Percentiles rank a stretch among this genome's conserved stretches.
Evolutionary conservation across 331 rosid species (phyloP).

Genomic region (Telfairia occidentalis): DNA sequence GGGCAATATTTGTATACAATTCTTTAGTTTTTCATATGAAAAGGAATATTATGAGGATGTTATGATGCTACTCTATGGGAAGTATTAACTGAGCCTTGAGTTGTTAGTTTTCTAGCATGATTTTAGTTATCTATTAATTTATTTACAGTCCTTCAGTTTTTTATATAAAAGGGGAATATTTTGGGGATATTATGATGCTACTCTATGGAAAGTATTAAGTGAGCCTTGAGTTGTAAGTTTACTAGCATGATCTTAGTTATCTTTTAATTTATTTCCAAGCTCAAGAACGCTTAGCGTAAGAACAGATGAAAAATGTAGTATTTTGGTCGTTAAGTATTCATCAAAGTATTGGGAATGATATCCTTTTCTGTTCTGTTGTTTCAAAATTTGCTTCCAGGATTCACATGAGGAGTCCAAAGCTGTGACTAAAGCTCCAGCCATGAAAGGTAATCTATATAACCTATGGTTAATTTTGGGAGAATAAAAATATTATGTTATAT

Average conservation of each 20-base stretch:
- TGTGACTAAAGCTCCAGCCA: conserved; percentile 79
- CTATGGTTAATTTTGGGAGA: no score
- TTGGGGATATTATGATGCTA: not conserved
- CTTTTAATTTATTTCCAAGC: not conserved
- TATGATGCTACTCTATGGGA: not conserved
- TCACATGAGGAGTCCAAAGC: conserved; percentile 73
- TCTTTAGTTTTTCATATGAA: not conserved
- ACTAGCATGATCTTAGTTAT: not conserved
- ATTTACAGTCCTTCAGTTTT: not conserved
- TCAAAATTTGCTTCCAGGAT: conserved; percentile 29
- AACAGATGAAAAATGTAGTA: not conserved
- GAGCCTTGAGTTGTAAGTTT: not conserved
- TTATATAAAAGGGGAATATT: not conserved
- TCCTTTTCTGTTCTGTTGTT: not conserved
- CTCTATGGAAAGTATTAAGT: not conserved
- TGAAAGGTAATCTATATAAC: conserved; percentile 47
- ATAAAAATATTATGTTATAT: no score
- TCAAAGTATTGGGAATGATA: not conserved
- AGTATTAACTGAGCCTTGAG: not conserved
- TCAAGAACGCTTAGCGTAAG: not conserved
- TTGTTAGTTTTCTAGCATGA: not conserved
- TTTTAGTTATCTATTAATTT: not conserved
- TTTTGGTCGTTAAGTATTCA: not conserved
- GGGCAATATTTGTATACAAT: not conserved
- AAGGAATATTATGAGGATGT: not conserved